These are phyloP conservation scores for Candida vaughaniae DNA, from an alignment of 805 yeast species.

Conservation along the genomic window DNA sequence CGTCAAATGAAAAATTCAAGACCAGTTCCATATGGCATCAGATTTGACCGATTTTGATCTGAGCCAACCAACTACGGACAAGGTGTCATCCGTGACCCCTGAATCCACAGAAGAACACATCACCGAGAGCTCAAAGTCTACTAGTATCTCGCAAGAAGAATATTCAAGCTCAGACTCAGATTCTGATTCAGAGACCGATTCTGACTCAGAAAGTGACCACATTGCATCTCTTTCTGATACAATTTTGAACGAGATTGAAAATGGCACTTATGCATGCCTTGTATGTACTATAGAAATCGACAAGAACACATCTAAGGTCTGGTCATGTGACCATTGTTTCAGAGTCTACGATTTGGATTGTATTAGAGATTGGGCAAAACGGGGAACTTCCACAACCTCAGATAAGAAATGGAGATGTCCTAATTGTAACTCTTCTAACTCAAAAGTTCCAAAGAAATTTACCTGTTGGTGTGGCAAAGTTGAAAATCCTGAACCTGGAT, in stretches of 20 bases:
- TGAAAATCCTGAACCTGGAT: conserved; percentile 50
- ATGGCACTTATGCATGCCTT: conserved; percentile 77
- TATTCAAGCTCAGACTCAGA: conserved; percentile 2
- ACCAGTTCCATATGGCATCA: too few relatives aligned
- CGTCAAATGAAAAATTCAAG: conserved; percentile 1
- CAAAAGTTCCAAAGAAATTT: conserved; percentile 53
- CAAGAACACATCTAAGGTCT: conserved; percentile 54
- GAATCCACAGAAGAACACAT: too few relatives aligned
- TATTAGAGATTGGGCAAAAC: conserved; percentile 80
- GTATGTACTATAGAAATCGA: conserved; percentile 86
- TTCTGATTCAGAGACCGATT: conserved; percentile 2
- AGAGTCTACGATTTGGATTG: conserved; percentile 86
- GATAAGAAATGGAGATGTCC: conserved; percentile 82
- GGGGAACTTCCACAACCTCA: conserved; percentile 64
- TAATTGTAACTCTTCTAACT: conserved; percentile 58
- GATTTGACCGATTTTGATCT: too few relatives aligned
- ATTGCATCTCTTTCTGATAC: conserved; percentile 23
- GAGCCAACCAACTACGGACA: neutral
- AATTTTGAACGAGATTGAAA: conserved; percentile 58
- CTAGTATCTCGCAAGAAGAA: conserved; percentile 1
- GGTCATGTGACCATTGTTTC: conserved; percentile 78
- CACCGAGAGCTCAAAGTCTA: too few relatives aligned
- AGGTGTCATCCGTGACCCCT: neutral
- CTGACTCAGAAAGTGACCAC: conserved; percentile 4
- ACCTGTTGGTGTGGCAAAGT: conserved; percentile 90